These are phyloP conservation scores for Solanum paucissectum DNA, from an alignment of 257 asterid genomes.

Conservation along the genomic window DNA sequence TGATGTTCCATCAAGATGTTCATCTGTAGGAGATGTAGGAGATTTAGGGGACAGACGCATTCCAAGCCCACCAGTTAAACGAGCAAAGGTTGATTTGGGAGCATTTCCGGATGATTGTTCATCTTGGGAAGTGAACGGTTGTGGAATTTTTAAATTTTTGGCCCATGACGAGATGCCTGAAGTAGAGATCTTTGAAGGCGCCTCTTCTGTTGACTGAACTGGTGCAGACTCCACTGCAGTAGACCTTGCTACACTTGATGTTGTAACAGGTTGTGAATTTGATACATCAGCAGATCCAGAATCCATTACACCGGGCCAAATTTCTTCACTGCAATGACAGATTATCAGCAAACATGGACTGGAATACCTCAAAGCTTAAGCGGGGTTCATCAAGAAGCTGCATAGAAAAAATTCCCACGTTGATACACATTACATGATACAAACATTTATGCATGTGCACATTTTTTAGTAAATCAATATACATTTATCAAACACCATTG, in stretches of 20 bases:
- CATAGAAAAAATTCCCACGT: not conserved
- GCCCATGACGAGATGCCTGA: constrained; percentile 94
- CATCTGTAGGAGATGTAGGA: constrained; percentile 68
- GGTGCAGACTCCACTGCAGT: constrained; percentile 30
- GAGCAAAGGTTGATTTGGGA: constrained; percentile 59
- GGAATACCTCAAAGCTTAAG: not conserved
- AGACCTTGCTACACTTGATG: constrained; percentile 22
- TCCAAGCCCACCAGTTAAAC: constrained; percentile 75
- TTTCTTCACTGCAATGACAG: constrained; percentile 2
- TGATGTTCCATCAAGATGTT: constrained; percentile 43
- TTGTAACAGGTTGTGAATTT: constrained; percentile 18
- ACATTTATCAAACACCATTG: not conserved
- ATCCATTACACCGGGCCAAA: constrained; percentile 32
- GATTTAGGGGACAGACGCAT: constrained; percentile 68
- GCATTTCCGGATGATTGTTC: constrained; percentile 53
- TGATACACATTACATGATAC: not conserved
- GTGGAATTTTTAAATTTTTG: constrained; percentile 72
- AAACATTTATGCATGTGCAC: not conserved
- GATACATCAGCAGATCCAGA: constrained; percentile 41
- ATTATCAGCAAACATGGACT: not conserved
- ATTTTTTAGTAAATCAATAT: not conserved
- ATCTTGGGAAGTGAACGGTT: constrained; percentile 65
- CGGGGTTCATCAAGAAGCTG: not conserved
- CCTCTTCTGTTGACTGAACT: constrained; percentile 29
- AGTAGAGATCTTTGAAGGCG: constrained; percentile 53